These are phyloP conservation scores for Hebeloma cylindrosporum DNA, from an alignment of 768 basidiomycete genomes.

Conservation along the genomic window DNA sequence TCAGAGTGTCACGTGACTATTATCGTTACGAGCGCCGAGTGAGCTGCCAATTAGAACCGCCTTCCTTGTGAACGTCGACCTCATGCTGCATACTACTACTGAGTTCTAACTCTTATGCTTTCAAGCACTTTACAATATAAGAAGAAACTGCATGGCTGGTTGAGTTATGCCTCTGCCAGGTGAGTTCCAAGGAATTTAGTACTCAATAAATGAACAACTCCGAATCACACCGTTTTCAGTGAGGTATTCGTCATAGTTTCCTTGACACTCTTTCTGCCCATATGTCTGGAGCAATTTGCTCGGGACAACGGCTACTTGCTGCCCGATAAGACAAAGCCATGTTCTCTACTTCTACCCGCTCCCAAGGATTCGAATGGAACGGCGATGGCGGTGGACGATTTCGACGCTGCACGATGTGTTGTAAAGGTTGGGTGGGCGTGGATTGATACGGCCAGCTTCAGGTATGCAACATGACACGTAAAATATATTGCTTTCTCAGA, in stretches of 20 bases:
- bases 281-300: conserved; percentile 86
- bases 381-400: conserved; percentile 8
- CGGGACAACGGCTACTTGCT: conserved; percentile 81
- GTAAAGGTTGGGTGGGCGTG: conserved; percentile 81
- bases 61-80: too few relatives aligned
- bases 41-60: too few relatives aligned
- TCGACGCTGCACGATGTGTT: conserved; percentile 61
- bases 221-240: conserved; percentile 34
- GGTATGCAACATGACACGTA: conserved; percentile 44
- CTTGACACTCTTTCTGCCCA: conserved; percentile 78
- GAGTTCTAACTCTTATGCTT: conserved; percentile 10
- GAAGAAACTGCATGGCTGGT: conserved; percentile 67
- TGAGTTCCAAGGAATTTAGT: conserved; percentile 23
- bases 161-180: conserved; percentile 87
- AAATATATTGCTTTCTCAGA: not conserved
- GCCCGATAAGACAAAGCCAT: conserved; percentile 66
- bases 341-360: conserved; percentile 33
- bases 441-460: conserved; percentile 92
- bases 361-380: conserved; percentile 18
- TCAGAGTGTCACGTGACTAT: too few relatives aligned
- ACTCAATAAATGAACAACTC: not conserved
- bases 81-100: too few relatives aligned
- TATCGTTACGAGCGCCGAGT: too few relatives aligned
- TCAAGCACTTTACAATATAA: conserved; percentile 28
- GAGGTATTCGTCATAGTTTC: conserved; percentile 83